These are phyloP conservation scores for Chlamydomonas schloesseri DNA, from an alignment of 139 green algal species.

Conservation along the genomic window DNA sequence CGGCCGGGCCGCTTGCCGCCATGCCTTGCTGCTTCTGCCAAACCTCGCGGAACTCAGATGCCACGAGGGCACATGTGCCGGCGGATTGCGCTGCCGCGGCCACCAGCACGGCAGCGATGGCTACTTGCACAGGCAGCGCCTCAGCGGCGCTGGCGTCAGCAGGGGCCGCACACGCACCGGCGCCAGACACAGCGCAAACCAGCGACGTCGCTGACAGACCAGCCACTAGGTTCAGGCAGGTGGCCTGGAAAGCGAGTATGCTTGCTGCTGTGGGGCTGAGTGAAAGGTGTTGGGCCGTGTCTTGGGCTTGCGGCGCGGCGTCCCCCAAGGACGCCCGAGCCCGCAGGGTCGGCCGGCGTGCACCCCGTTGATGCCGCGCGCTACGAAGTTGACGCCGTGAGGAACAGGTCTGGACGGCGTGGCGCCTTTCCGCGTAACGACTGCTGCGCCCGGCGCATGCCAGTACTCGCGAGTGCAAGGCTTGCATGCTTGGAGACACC, in stretches of 20 bases:
- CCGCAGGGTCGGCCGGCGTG: no score
- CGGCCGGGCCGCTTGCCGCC: no score
- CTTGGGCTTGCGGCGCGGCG: no score
- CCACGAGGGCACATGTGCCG: not conserved
- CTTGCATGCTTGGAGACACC: no score
- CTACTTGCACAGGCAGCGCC: not conserved
- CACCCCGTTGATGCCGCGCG: no score
- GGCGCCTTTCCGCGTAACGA: no score
- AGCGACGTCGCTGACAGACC: not conserved
- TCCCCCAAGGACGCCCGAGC: no score
- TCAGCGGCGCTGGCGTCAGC: not conserved
- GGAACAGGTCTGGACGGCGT: no score
- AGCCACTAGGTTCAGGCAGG: slow-evolving; percentile 4
- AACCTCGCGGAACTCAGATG: not conserved
- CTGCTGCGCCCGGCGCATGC: no score
- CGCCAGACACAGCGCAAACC: not conserved
- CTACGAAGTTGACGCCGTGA: no score
- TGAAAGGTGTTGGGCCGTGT: no score
- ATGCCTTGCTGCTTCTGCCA: not conserved
- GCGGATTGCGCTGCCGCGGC: not conserved
- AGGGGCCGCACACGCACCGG: not conserved
- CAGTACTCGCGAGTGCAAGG: no score
- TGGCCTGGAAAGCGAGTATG: not conserved
- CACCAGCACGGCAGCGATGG: not conserved
- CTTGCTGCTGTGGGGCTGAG: not conserved